Percentiles rank a stretch among this genome's conserved stretches.
These are phyloP conservation scores for Vanilla planifolia DNA, from an alignment of 106 monocot species.

Conservation along the genomic window DNA sequence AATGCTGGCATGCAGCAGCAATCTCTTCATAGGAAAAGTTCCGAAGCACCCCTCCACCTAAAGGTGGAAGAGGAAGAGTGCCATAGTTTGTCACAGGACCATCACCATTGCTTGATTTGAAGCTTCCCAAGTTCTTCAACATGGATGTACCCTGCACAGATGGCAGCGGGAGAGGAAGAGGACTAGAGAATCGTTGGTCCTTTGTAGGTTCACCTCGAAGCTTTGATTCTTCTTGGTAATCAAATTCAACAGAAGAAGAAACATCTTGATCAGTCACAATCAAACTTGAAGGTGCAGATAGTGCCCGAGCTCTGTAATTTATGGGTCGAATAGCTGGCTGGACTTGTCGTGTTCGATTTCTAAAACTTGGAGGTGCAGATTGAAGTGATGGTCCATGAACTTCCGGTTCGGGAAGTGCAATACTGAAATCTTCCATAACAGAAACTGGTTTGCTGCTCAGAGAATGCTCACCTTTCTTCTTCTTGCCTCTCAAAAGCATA, in stretches of 20 bases:
- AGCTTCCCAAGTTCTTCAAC: slow-evolving; percentile 59
- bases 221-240: slow-evolving; percentile 50
- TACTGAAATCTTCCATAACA: slow-evolving; percentile 18
- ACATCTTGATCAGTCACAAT: slow-evolving; percentile 39
- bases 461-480: slow-evolving; percentile 38
- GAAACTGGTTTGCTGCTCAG: slow-evolving; percentile 16
- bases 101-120: slow-evolving; percentile 43
- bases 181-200: slow-evolving; percentile 53
- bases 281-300: slow-evolving; percentile 83
- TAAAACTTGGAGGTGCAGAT: slow-evolving; percentile 93
- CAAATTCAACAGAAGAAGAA: slow-evolving; percentile 24
- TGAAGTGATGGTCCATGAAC: slow-evolving; percentile 42
- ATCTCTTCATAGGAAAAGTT: slow-evolving; percentile 77
- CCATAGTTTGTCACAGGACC: slow-evolving; percentile 36
- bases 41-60: slow-evolving; percentile 39
- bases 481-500: slow-evolving; percentile 47
- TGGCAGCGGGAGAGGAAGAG: slow-evolving; percentile 76
- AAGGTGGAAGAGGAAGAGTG: slow-evolving; percentile 79
- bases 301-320: slow-evolving; percentile 47
- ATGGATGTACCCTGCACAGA: slow-evolving; percentile 22
- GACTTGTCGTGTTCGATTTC: slow-evolving; percentile 32
- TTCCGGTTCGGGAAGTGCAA: slow-evolving; percentile 63
- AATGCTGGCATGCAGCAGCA: slow-evolving; percentile 60
- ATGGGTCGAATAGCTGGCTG: slow-evolving; percentile 17
- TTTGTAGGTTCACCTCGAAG: slow-evolving; percentile 21